Evolutionary conservation across 78 protist species (phyloP).

Genomic region (Cyanophora paradoxa): DNA sequence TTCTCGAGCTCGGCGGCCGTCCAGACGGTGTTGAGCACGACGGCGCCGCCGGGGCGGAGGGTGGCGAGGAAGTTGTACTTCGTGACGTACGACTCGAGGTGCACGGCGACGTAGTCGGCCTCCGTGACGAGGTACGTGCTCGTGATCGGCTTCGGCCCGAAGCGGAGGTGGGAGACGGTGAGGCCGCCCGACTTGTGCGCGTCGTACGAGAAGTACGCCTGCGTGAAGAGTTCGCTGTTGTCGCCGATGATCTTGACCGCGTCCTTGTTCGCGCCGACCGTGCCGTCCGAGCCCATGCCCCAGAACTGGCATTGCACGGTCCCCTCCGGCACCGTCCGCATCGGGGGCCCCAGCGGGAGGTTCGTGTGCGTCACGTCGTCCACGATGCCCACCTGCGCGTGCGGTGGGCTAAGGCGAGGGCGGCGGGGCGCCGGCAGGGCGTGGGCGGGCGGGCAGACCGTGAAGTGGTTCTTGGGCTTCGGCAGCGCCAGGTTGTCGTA

Average conservation of each 20-base stretch:
- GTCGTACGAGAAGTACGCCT: slow-evolving; percentile 67
- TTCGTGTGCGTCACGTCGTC: slow-evolving; percentile 58
- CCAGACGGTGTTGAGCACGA: slow-evolving; percentile 47
- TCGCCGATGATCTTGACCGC: slow-evolving; percentile 59
- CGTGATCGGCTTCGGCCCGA: slow-evolving; percentile 49
- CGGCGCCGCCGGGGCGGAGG: slow-evolving; percentile 28
- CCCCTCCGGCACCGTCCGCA: slow-evolving; percentile 39
- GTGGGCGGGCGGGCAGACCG: background rate
- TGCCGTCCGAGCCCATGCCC: slow-evolving; percentile 74
- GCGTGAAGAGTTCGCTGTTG: slow-evolving; percentile 40
- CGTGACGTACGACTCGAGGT: slow-evolving; percentile 35
- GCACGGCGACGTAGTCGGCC: slow-evolving; percentile 73
- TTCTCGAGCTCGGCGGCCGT: slow-evolving; percentile 29
- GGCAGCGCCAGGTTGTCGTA: slow-evolving; percentile 40
- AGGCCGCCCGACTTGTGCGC: slow-evolving; percentile 61
- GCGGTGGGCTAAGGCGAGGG: too few species aligned
- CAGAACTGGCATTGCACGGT: slow-evolving; percentile 56
- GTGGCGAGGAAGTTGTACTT: slow-evolving; percentile 30
- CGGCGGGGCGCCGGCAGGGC: too few species aligned
- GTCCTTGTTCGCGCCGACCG: slow-evolving; percentile 68
- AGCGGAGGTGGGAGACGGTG: slow-evolving; percentile 65
- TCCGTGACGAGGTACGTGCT: slow-evolving; percentile 41
- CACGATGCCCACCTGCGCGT: slow-evolving; percentile 57
- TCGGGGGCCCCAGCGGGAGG: slow-evolving; percentile 9
- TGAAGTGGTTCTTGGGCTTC: slow-evolving; percentile 22